Base-by-base conservation (phyloP, 192 early-diverging fungal species). In the Coemansia sp. region DNA sequence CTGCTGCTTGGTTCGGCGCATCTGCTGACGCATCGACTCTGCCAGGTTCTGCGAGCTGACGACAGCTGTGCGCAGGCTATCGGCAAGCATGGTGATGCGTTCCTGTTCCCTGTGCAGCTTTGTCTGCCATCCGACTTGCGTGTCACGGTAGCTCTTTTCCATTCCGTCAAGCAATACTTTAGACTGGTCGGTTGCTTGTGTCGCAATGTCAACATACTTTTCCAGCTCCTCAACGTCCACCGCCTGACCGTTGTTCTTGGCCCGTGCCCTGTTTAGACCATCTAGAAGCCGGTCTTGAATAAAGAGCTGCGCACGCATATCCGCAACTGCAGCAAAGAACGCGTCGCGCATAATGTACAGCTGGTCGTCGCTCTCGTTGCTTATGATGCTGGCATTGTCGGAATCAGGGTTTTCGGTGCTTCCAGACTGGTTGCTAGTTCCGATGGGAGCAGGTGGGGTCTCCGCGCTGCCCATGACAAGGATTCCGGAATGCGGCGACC, bases 221-320 rank as follows among this genome's bases (percentile, higher is more conserved):
- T 33, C 40, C 0, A 73, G 50, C 38, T 73, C 74, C 7, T 81
- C 71, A 20, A 25, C 50, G 8, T 53, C 38, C 42, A 59, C n/a
- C 17, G 55, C 55, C 40, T 67, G 29, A 54, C 66, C 36, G 63
- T 59, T 35, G 65, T 66, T 53, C 48, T 60, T 35, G 7, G 49
- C 49, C 46, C 69, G 67, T 22, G 60, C 17, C 53, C 68, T 78
- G 22, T 56, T 34, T 43, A 90, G 70, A 9, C 77, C 80, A 2
- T 85, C 83, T 7, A 86, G 65, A 63, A 89, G 63, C 14, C 85
- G 83, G 13, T 83, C 76, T 35, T 89, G 87, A 54, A 88, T 80
- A 57, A 85, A 79, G 25, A 87, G 66, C 68, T 90, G 88, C 13
- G 86, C 75, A 41, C 83, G 77, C 15, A 87, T 54, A 29, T 86